Evolutionary conservation across 2,329 filamentous ascomycete genomes (phyloP).

Genomic region (Fusarium sp.): DNA sequence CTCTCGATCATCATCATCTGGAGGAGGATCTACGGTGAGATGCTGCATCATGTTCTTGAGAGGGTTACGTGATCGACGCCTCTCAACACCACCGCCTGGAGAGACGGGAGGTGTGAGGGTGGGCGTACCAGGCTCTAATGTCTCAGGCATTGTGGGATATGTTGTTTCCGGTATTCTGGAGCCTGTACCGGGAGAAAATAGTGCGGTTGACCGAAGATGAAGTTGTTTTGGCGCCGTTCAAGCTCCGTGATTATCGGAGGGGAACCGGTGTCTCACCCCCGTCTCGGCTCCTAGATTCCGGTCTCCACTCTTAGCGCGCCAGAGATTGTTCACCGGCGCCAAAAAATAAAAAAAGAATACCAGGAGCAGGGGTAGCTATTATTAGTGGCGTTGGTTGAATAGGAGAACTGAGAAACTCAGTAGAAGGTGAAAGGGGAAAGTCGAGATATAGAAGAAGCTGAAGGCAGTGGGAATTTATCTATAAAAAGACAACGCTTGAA

Average conservation of each 20-base stretch:
- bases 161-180: background rate
- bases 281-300: conserved; percentile 47
- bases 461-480: background rate
- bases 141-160: conserved; percentile 49
- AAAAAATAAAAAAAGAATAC: conserved; percentile 19
- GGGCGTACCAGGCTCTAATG: conserved; percentile 46
- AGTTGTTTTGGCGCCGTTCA: conserved; percentile 33
- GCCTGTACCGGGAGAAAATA: background rate
- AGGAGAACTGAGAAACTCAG: conserved; percentile 9
- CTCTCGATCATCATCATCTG: conserved; percentile 47
- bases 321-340: conserved; percentile 23
- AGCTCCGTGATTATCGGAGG: conserved; percentile 46
- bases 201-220: conserved; percentile 11
- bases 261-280: conserved; percentile 43
- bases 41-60: conserved; percentile 56
- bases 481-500: conserved; percentile 23
- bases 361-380: conserved; percentile 26
- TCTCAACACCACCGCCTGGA: conserved; percentile 45
- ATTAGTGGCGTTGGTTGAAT: conserved; percentile 21
- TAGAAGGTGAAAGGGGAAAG: background rate
- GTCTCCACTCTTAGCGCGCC: conserved; percentile 46
- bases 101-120: conserved; percentile 41
- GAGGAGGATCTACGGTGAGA: conserved; percentile 53
- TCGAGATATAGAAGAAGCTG: background rate
- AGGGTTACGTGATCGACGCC: conserved; percentile 54